Evolutionary conservation across 495 filamentous ascomycete species (phyloP).

Genomic region (Chlorociboria aeruginascens): DNA sequence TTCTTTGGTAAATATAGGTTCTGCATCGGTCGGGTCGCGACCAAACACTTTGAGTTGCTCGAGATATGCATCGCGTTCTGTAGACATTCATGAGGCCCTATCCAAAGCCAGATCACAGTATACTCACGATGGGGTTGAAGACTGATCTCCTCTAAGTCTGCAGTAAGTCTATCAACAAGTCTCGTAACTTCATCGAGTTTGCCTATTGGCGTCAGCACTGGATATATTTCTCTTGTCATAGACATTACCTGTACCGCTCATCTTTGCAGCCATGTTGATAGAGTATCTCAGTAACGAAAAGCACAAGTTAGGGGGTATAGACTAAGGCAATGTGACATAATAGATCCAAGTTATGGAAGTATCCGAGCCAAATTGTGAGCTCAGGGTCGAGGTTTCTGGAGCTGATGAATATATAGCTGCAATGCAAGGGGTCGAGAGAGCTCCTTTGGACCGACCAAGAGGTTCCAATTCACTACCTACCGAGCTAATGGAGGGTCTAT

Average conservation of each 20-base stretch:
- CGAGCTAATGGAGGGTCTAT: no score
- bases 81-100: not conserved
- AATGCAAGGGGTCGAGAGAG: no score
- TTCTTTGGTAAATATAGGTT: slow-evolving; percentile 68
- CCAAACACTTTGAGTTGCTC: slow-evolving; percentile 71
- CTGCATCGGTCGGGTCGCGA: slow-evolving; percentile 55
- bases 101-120: not conserved
- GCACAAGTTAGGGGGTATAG: no score
- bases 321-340: no score
- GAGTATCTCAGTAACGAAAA: no score
- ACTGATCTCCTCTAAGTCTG: slow-evolving; percentile 41
- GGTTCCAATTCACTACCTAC: no score
- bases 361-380: no score
- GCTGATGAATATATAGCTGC: no score
- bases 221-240: not conserved
- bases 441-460: no score
- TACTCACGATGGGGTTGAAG: slow-evolving; percentile 46
- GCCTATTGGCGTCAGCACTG: slow-evolving; percentile 25
- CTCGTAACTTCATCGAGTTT: slow-evolving; percentile 52
- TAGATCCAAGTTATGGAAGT: no score
- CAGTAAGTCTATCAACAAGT: slow-evolving; percentile 43
- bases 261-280: not conserved
- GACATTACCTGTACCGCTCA: slow-evolving; percentile 7
- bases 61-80: slow-evolving; percentile 52
- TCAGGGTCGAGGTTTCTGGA: no score